Percentiles rank a stretch among this genome's conserved stretches.
Conservation (phyloP, 177 flowering plant species). For the Viscum album region DNA sequence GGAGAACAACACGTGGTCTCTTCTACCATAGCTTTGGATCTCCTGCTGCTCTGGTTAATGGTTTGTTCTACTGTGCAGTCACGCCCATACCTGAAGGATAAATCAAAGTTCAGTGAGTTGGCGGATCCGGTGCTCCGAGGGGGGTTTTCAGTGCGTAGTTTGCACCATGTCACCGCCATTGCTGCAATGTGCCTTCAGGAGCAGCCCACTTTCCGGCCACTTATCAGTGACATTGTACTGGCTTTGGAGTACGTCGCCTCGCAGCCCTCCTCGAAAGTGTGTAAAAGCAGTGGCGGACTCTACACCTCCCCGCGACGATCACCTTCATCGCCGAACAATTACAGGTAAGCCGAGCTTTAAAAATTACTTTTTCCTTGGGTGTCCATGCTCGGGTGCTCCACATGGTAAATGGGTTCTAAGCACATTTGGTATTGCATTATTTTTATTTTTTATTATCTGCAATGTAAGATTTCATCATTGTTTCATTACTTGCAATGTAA, state of each 20-base stretch:
- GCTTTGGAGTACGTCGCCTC: conserved; percentile 77
- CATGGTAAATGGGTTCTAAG: too few species aligned
- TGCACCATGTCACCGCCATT: conserved; percentile 72
- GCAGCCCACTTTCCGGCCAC: conserved; percentile 66
- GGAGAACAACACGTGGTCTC: not conserved
- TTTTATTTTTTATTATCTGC: too few species aligned
- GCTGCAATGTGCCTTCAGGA: conserved; percentile 93
- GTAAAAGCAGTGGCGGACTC: conserved; percentile 6
- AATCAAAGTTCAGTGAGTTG: conserved; percentile 46
- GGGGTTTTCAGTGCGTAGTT: conserved; percentile 42
- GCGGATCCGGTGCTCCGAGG: conserved; percentile 72
- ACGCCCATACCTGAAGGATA: conserved; percentile 61
- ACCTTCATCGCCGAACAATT: conserved; percentile 16
- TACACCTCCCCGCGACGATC: conserved; percentile 20
- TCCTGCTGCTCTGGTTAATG: too few species aligned
- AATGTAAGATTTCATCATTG: too few species aligned
- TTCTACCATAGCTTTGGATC: not conserved
- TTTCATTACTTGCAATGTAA: too few species aligned
- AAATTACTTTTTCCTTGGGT: too few species aligned
- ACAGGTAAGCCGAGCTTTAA: too few species aligned
- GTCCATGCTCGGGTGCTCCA: too few species aligned
- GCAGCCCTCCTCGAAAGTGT: conserved; percentile 30
- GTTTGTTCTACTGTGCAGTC: too few species aligned
- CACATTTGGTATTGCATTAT: too few species aligned
- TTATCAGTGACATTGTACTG: conserved; percentile 62